phyloP scores from a whole-genome alignment of 192 early-diverging fungal genomes.

The Globomyces pollinis-pini region DNA sequence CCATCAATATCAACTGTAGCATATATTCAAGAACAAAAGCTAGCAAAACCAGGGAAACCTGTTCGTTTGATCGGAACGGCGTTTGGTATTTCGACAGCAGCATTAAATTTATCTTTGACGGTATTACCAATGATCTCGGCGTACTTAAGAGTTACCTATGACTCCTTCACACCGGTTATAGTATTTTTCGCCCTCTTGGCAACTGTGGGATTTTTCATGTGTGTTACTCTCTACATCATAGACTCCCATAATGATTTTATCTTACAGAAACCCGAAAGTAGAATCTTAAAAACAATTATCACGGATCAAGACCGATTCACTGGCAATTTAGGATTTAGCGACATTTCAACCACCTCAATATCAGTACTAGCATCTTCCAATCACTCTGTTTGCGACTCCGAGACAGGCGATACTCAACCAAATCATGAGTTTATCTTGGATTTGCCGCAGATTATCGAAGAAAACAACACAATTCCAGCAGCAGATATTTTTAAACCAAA shows the following conservation, averaged over 20 bases:
- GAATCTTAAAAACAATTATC: too few relatives aligned
- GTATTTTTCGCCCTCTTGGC: conserved; percentile 40
- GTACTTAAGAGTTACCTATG: conserved; percentile 30
- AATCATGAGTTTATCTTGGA: too few relatives aligned
- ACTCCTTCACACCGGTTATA: conserved; percentile 32
- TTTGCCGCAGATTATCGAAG: too few relatives aligned
- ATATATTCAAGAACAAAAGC: conserved; percentile 32
- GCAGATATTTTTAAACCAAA: too few relatives aligned
- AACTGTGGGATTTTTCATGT: conserved; percentile 13
- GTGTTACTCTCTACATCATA: not conserved
- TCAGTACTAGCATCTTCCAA: too few relatives aligned
- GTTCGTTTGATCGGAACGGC: conserved; percentile 38
- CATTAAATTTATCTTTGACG: conserved; percentile 40
- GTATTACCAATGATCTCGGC: conserved; percentile 42
- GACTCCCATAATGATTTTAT: conserved; percentile 9
- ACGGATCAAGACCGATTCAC: too few relatives aligned
- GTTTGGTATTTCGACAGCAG: conserved; percentile 38
- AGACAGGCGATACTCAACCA: too few relatives aligned
- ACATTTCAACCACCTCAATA: too few relatives aligned
- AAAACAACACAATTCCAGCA: too few relatives aligned
- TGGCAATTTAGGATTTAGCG: too few relatives aligned
- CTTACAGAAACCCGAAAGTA: not conserved
- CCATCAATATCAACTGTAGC: conserved; percentile 54
- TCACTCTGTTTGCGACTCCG: too few relatives aligned
- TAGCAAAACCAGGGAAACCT: conserved; percentile 6